Percentiles rank a stretch among this genome's conserved stretches.
phyloP scores from a whole-genome alignment of 768 basidiomycete species.

The Peribolospora kevripleyi region DNA sequence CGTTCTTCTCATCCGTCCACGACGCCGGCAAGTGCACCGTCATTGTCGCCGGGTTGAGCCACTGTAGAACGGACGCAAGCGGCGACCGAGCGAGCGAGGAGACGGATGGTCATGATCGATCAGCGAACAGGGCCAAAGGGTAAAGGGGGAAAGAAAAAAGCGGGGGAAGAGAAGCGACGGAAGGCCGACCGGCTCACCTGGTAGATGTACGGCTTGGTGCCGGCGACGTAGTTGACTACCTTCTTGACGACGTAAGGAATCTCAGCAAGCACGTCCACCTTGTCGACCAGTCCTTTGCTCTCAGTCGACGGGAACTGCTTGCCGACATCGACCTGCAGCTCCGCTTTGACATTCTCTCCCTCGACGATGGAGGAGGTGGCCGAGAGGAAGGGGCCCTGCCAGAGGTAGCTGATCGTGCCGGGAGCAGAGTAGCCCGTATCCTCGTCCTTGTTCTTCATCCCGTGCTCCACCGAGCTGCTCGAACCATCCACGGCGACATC shows the following conservation, averaged over 20 bases:
- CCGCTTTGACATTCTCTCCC: constrained; percentile 33
- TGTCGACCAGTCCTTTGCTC: constrained; percentile 50
- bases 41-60: constrained; percentile 33
- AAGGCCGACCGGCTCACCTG: constrained; percentile 34
- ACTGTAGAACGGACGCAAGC: constrained; percentile 21
- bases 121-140: background rate
- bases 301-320: background rate
- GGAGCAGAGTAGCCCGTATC: constrained; percentile 16
- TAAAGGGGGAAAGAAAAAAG: background rate
- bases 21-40: constrained; percentile 22
- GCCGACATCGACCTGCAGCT: constrained; percentile 21
- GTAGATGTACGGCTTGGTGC: constrained; percentile 82
- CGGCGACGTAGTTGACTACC: constrained; percentile 75
- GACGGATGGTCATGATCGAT: background rate
- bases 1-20: constrained; percentile 20
- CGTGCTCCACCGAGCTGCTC: constrained; percentile 16
- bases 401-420: constrained; percentile 8
- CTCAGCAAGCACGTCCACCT: constrained; percentile 85
- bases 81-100: background rate
- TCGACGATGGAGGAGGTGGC: too few species aligned
- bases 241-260: constrained; percentile 79
- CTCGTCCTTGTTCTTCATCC: constrained; percentile 14
- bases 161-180: background rate
- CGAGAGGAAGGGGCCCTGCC: background rate
- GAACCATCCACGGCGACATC: constrained; percentile 55